Evolutionary conservation across 306 rosid genomes (phyloP), one percentile per base, ranked within the genome.

Genomic region (Albizia julibrissin): DNA sequence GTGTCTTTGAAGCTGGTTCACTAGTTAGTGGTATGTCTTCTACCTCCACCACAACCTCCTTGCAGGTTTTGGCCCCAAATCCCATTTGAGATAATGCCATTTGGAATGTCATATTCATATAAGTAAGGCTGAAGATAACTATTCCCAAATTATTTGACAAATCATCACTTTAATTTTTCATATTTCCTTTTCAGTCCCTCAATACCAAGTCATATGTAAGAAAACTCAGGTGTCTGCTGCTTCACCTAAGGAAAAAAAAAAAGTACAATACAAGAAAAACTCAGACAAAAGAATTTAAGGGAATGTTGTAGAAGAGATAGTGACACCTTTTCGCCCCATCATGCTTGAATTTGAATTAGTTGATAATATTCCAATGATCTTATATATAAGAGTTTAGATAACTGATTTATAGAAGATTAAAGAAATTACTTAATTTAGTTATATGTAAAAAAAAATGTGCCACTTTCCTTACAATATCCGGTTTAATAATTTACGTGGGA

Each of bases 41-140:
- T 37, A 5, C 43, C 50, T 33, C 34, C 22, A 77, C 54, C 75
- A 66, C 40, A 6, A 1, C 37, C 70, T 24, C 81, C 31, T 59
- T 68, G 84, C 21, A 13, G 19, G 21, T 5, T 5, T 27, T 26
- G 21, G 81, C 42, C 74, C 62, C 75, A 64, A 50, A 26, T 78
- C 16, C 34, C 44, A 59, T 33, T 61, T 62, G 21, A 5, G 67
- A 78, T 19, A 33, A 47, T 72, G 82, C 78, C 78, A 71, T 83
- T 75, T 82, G 76, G 69, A 65, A 64, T 3, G 34, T 61, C 19
- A 59, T 5, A 24, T 61, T 62, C 69, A 27, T 27, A 2, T 26
- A 26, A 27, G 69, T 27, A 9, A 27, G 27, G 9, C 39, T 62
- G 10, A 62, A 26, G 37, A 27, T 27, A 62, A 61, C 34, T 26